Conservation (phyloP, 371 early-diverging fungal genomes). For the Actinomucor elegans region DNA sequence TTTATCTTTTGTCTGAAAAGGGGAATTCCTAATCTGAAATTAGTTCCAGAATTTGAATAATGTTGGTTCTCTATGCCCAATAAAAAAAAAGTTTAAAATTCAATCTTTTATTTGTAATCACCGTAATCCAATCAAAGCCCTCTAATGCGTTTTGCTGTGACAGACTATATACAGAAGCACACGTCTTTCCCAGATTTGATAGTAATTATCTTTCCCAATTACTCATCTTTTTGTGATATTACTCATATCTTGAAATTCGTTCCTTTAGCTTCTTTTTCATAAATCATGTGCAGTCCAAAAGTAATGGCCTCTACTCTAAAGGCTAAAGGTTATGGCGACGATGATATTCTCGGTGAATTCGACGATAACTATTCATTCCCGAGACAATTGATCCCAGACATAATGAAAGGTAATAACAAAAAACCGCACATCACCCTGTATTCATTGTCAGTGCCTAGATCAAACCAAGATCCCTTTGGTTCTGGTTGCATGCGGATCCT, state of each 20-base stretch:
- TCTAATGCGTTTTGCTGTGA: too few relatives aligned
- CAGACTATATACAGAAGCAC: neutral
- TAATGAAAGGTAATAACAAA: constrained; percentile 31
- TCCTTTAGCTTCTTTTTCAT: neutral
- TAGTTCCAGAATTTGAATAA: too few relatives aligned
- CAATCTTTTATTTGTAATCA: too few relatives aligned
- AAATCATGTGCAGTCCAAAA: constrained; percentile 29
- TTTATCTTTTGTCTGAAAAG: too few relatives aligned
- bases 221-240: neutral
- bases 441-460: constrained; percentile 51
- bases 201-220: too few relatives aligned
- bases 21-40: too few relatives aligned
- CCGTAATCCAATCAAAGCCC: too few relatives aligned
- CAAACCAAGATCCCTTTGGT: constrained; percentile 84
- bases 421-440: neutral
- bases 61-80: too few relatives aligned
- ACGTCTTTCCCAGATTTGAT: neutral
- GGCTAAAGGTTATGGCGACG: constrained; percentile 5
- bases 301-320: constrained; percentile 25
- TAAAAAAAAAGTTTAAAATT: too few relatives aligned
- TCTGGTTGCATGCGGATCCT: constrained; percentile 97
- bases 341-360: constrained; percentile 11
- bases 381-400: constrained; percentile 28
- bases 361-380: constrained; percentile 36
- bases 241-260: neutral